A percentile compares a stretch with the other conserved stretches of the same genome.
These are phyloP conservation scores for Boletellus sp. DNA, from an alignment of 1,284 basidiomycete species.

Conservation along the genomic window DNA sequence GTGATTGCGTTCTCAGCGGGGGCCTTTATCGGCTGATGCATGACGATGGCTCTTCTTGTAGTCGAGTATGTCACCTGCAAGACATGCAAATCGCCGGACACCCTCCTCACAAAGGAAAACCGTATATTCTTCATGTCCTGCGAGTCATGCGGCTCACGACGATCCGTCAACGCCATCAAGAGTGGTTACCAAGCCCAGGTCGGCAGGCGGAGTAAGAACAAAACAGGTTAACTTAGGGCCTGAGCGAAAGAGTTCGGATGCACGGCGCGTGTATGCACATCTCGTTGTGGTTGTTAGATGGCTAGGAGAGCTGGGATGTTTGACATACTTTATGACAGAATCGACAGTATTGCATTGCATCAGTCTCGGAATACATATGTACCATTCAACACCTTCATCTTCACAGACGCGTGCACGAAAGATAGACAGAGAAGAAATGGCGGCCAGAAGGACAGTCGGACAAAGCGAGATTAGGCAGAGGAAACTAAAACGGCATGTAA, in stretches of 20 bases:
- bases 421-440: conserved; percentile 1
- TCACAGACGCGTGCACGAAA: conserved; percentile 8
- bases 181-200: conserved; percentile 98
- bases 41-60: conserved; percentile 28
- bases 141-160: conserved; percentile 88
- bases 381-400: conserved; percentile 8
- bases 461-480: conserved; percentile 12
- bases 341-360: conserved; percentile 16
- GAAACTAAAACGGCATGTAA: conserved; percentile 20
- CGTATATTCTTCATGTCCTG: conserved; percentile 99
- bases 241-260: background rate
- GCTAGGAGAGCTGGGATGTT: background rate
- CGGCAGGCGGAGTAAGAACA: conserved; percentile 75
- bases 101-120: conserved; percentile 94
- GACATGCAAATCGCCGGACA: conserved; percentile 99
- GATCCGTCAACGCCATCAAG: conserved; percentile 96
- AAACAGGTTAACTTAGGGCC: conserved; percentile 21
- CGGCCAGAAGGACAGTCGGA: conserved; percentile 1
- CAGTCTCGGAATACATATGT: conserved; percentile 20
- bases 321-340: conserved; percentile 10
- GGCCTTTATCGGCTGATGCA: background rate
- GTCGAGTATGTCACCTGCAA: conserved; percentile 99
- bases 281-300: conserved; percentile 5
- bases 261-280: background rate
- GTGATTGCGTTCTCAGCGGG: background rate